Percentiles rank a stretch among this genome's conserved stretches.
Evolutionary conservation across 2,329 filamentous ascomycete species (phyloP).

Genomic region (Aspergillus transmontanensis): DNA sequence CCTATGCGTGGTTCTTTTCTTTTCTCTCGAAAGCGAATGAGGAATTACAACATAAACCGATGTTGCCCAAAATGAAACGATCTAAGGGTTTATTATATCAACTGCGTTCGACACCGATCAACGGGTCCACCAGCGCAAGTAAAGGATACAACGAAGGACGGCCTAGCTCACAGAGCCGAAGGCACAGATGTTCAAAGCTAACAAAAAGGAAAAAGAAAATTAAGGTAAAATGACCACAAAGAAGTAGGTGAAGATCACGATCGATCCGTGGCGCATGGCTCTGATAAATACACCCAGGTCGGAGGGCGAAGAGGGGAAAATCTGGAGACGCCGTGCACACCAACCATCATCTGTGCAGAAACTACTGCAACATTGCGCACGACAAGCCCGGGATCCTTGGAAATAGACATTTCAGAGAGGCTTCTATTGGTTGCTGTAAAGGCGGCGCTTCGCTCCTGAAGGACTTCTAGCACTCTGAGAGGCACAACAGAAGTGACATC

Average conservation of each 20-base stretch:
- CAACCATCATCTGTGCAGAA: constrained; percentile 26
- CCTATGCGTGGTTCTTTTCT: constrained; percentile 19
- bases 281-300: constrained; percentile 32
- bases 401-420: constrained; percentile 9
- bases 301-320: constrained; percentile 16
- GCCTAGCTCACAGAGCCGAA: constrained; percentile 39
- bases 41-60: constrained; percentile 12
- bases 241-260: constrained; percentile 24
- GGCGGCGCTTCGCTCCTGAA: constrained; percentile 23
- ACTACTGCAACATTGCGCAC: constrained; percentile 39
- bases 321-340: constrained; percentile 18
- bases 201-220: constrained; percentile 25
- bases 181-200: constrained; percentile 20
- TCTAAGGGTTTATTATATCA: constrained; percentile 32
- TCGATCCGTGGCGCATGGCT: constrained; percentile 26
- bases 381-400: constrained; percentile 18
- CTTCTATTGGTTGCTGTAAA: constrained; percentile 21
- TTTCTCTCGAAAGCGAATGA: background rate
- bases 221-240: constrained; percentile 28
- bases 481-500: constrained; percentile 10
- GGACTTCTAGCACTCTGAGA: constrained; percentile 13
- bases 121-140: constrained; percentile 28
- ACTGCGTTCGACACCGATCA: constrained; percentile 36
- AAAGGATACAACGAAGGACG: constrained; percentile 27
- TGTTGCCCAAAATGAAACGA: constrained; percentile 9